Evolutionary conservation across 2,329 filamentous ascomycete genomes (phyloP).

Genomic region (Xylariales sp.): DNA sequence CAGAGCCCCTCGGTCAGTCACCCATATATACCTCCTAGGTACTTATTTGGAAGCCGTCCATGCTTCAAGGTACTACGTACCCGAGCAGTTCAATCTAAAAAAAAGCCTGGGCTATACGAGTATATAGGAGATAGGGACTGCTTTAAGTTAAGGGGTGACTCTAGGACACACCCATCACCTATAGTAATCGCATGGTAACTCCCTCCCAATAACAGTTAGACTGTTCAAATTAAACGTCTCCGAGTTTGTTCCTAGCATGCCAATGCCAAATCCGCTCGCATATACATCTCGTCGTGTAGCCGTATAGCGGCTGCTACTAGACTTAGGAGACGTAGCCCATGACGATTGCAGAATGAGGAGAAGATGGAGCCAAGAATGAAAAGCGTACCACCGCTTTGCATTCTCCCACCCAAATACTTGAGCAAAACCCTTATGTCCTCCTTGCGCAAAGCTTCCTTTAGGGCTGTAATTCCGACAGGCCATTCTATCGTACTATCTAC

Average conservation of each 20-base stretch:
- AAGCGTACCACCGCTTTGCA: background rate
- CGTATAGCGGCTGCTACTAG: conserved; percentile 18
- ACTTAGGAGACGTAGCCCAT: background rate
- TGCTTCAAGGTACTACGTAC: too few relatives aligned
- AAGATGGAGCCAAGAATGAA: conserved; percentile 16
- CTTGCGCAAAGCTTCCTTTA: background rate
- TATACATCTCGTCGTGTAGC: conserved; percentile 26
- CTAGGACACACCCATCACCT: background rate
- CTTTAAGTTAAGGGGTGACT: too few relatives aligned
- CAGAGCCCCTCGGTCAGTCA: too few relatives aligned
- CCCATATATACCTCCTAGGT: too few relatives aligned
- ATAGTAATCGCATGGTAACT: background rate
- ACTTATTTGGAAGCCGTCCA: too few relatives aligned
- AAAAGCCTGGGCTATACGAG: too few relatives aligned
- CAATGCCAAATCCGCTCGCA: conserved; percentile 25
- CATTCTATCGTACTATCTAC: background rate
- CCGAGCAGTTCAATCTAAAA: too few relatives aligned
- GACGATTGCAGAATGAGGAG: conserved; percentile 17
- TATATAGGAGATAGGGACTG: too few relatives aligned
- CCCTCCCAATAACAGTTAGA: conserved; percentile 22
- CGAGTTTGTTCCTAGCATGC: conserved; percentile 21
- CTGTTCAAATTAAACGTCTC: conserved; percentile 24
- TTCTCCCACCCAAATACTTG: background rate
- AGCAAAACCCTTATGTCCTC: conserved; percentile 1
- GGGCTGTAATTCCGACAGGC: background rate